Evolutionary conservation across 2,329 filamentous ascomycete genomes (phyloP).

Genomic region (Davidsoniella virescens): DNA sequence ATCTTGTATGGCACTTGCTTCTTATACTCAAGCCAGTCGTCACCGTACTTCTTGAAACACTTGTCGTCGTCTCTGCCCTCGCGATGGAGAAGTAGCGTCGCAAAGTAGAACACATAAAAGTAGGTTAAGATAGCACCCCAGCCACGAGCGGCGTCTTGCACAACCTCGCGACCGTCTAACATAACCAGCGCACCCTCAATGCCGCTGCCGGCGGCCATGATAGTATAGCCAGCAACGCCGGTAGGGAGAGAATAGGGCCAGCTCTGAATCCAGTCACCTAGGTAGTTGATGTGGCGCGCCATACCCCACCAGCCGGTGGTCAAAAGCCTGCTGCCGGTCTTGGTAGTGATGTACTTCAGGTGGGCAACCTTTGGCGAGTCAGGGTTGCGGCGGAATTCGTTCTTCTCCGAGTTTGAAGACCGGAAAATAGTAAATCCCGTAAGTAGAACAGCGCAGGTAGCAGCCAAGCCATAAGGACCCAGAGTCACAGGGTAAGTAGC

Average conservation of each 20-base stretch:
- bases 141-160: constrained; percentile 57
- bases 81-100: constrained; percentile 67
- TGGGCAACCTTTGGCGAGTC: constrained; percentile 63
- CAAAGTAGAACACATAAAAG: constrained; percentile 91
- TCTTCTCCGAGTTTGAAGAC: constrained; percentile 87
- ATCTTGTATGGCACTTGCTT: constrained; percentile 68
- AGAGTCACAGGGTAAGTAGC: constrained; percentile 68
- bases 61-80: constrained; percentile 81
- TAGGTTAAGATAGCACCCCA: constrained; percentile 85
- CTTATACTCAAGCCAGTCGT: constrained; percentile 82
- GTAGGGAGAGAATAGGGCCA: constrained; percentile 86
- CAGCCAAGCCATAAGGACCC: constrained; percentile 46
- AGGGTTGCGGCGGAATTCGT: constrained; percentile 78
- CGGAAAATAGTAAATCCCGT: constrained; percentile 86
- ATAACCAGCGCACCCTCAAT: constrained; percentile 38
- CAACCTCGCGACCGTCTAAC: constrained; percentile 44
- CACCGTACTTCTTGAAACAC: constrained; percentile 78
- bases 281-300: constrained; percentile 86
- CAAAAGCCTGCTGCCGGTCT: constrained; percentile 63
- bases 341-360: constrained; percentile 74
- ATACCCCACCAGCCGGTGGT: constrained; percentile 86
- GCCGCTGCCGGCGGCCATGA: constrained; percentile 38
- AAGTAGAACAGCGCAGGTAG: constrained; percentile 49
- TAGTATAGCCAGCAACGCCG: constrained; percentile 64
- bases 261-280: constrained; percentile 86